These are phyloP conservation scores for Suillus brevipes DNA, from an alignment of 768 basidiomycete genomes.

Conservation along the genomic window DNA sequence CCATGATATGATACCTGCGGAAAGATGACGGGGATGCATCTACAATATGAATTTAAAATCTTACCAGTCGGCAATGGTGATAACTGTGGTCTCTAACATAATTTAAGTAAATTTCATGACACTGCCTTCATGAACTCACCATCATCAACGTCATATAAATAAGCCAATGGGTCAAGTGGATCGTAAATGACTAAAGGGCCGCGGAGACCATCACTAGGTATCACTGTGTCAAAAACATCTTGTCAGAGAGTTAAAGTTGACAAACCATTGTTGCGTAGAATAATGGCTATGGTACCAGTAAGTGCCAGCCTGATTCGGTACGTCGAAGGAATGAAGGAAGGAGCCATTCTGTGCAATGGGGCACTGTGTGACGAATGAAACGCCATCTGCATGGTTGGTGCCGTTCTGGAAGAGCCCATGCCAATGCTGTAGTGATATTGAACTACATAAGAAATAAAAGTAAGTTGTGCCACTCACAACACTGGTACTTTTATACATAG, in stretches of 20 bases:
- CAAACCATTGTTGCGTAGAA: conserved; percentile 33
- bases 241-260: not conserved
- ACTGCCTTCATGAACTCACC: not conserved
- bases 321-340: conserved; percentile 9
- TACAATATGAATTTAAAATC: not conserved
- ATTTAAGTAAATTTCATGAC: not conserved
- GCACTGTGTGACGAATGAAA: not conserved
- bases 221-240: not conserved
- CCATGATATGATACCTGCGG: not conserved
- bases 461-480: not conserved
- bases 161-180: not conserved
- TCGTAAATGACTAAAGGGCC: not conserved
- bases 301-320: conserved; percentile 22
- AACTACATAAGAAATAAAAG: not conserved
- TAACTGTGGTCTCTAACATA: not conserved
- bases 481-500: not conserved
- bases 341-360: not conserved
- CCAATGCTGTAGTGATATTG: not conserved
- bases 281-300: conserved; percentile 40
- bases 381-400: not conserved
- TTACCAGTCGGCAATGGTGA: not conserved
- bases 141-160: not conserved
- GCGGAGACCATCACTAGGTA: not conserved
- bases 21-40: not conserved
- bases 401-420: not conserved